Percentiles rank a stretch among this genome's conserved stretches.
Conservation (phyloP, 208 protist species). For the Leishmania aethiopica region DNA sequence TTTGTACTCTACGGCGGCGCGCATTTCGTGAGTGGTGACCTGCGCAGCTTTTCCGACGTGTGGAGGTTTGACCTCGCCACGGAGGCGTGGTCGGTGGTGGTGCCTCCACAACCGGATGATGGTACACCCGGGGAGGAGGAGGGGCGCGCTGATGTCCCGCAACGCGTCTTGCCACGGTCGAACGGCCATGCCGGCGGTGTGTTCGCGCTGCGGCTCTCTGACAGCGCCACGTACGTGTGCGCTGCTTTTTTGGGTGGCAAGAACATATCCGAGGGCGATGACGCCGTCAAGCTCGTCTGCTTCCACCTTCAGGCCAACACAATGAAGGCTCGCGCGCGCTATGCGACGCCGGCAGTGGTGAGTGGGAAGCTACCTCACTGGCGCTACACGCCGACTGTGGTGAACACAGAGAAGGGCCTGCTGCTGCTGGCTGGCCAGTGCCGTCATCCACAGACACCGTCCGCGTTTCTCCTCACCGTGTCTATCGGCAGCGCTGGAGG, state of each 20-base stretch:
- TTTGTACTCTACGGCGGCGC: slow-evolving; percentile 73
- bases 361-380: slow-evolving; percentile 45
- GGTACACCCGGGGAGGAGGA: neutral
- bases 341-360: slow-evolving; percentile 8
- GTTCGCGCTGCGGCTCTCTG: slow-evolving; percentile 7
- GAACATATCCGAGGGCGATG: slow-evolving; percentile 57
- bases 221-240: neutral
- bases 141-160: neutral
- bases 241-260: slow-evolving; percentile 73
- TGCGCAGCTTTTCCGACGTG: slow-evolving; percentile 53
- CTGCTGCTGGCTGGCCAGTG: slow-evolving; percentile 72
- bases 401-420: slow-evolving; percentile 36
- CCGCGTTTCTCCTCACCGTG: slow-evolving; percentile 34
- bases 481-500: neutral
- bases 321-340: slow-evolving; percentile 4
- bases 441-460: slow-evolving; percentile 55
- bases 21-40: slow-evolving; percentile 55
- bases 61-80: slow-evolving; percentile 47
- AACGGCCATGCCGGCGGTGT: slow-evolving; percentile 48
- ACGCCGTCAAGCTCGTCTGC: slow-evolving; percentile 52
- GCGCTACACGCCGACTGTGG: slow-evolving; percentile 66
- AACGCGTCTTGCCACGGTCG: slow-evolving; percentile 30
- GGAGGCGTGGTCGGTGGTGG: slow-evolving; percentile 19
- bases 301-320: neutral
- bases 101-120: neutral